Evolutionary conservation across 2,329 filamentous ascomycete genomes (phyloP), one percentile per base, ranked within the genome.

Genomic region (Gnomoniopsis sp.): DNA sequence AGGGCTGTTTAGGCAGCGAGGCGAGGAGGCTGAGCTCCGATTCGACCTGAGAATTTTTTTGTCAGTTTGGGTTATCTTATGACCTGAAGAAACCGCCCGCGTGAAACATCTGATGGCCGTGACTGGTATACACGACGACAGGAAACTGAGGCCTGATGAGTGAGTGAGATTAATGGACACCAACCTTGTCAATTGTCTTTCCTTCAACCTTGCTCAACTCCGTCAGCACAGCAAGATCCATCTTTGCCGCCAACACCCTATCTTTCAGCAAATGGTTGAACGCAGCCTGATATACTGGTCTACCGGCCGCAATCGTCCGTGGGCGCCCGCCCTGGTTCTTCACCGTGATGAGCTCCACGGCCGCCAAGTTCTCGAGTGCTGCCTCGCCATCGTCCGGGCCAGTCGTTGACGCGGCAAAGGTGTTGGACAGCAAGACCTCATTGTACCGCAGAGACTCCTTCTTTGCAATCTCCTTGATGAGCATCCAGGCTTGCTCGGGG

Each of bases 291-390:
- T 93, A 96, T 26, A 98, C 88, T 0, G 93, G 93, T 68, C 90
- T 91, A 22, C 92, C 92, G 0, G 91, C 88, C 55, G 82, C 87
- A 71, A 98, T 89, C 34, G 79, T 79, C 58, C 87, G 85, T 0
- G 95, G 93, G 0, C 92, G 87, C 0, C 95, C 93, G 49, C 89
- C 88, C 52, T 81, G 77, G 3, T 85, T 85, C 26, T 83, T 82
- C 53, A 98, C 86, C 1, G 86, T 84, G 69, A 99, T 92, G 34
- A 98, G 84, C 71, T 98, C 95, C 0, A 90, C 87, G 67, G 91
- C 88, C 54, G 93, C 88, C 1, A 99, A 85, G 0, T 87, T 87
- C 60, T 91, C 89, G 14, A 99, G 80, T 0, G 89, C 89, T 0
- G 80, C 77, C 66, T 96, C 92, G 59, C 89, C 90, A 59, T 85